Conservation (phyloP, 495 filamentous ascomycete species). For the Hapsidospora chrysogenum region DNA sequence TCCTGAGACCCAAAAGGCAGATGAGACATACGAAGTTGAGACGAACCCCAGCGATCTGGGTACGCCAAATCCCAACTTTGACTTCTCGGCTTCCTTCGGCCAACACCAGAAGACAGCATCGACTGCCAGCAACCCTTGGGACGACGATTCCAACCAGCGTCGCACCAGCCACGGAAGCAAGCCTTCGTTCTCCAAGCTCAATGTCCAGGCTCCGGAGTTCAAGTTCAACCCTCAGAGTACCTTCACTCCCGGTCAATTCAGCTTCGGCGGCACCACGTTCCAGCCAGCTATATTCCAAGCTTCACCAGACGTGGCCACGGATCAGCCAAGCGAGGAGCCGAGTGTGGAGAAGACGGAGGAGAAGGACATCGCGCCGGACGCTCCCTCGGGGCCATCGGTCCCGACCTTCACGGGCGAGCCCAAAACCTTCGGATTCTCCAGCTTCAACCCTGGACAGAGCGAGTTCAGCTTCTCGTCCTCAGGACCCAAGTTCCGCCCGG, state of each 20-base stretch:
- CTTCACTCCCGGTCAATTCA: constrained; percentile 41
- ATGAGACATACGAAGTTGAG: constrained; percentile 52
- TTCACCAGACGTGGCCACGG: constrained; percentile 7
- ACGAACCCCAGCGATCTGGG: constrained; percentile 62
- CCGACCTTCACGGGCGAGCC: background rate
- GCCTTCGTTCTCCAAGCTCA: constrained; percentile 59
- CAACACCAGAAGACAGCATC: constrained; percentile 24
- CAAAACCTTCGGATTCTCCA: constrained; percentile 1
- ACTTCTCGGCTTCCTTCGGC: constrained; percentile 18
- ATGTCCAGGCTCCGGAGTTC: constrained; percentile 79
- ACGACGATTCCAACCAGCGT: constrained; percentile 16
- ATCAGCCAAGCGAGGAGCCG: background rate
- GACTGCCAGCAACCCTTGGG: constrained; percentile 33
- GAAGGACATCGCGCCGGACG: background rate
- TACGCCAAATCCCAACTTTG: constrained; percentile 34
- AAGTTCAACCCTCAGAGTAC: constrained; percentile 52
- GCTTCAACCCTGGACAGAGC: constrained; percentile 50
- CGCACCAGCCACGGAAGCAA: constrained; percentile 40
- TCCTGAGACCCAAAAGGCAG: constrained; percentile 10
- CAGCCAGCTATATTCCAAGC: constrained; percentile 28
- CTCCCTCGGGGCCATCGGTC: constrained; percentile 2
- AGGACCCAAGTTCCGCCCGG: constrained; percentile 58
- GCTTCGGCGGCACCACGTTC: constrained; percentile 37
- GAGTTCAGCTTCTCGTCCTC: constrained; percentile 61
- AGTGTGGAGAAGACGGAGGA: background rate